These are phyloP conservation scores for Talinum fruticosum DNA, from an alignment of 148 eudicot species.

Conservation along the genomic window DNA sequence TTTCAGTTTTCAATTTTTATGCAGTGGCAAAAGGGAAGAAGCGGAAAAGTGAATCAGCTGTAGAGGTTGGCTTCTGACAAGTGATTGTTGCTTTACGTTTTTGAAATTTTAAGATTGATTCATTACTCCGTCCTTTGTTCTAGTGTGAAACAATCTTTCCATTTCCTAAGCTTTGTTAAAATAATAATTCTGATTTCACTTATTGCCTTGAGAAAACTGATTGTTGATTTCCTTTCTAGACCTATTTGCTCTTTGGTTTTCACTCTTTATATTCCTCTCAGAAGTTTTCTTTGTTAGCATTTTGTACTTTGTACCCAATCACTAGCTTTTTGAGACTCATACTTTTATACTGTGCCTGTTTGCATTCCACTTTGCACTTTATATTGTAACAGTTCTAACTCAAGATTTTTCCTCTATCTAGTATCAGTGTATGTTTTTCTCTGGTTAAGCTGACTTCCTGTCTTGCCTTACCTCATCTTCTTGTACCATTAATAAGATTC, in stretches of 20 bases:
- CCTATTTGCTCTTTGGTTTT: background rate
- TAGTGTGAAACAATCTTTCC: background rate
- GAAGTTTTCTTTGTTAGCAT: background rate
- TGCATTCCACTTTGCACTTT: background rate
- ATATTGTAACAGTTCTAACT: background rate
- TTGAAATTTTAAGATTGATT: background rate
- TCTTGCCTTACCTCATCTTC: background rate
- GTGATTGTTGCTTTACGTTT: conserved; percentile 2
- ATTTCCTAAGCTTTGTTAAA: background rate
- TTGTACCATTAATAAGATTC: background rate
- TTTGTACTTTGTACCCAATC: background rate
- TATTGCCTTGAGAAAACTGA: too few relatives aligned
- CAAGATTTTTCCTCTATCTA: background rate
- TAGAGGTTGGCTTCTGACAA: conserved; percentile 59
- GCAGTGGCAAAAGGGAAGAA: conserved; percentile 91
- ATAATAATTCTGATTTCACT: background rate
- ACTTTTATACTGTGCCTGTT: background rate
- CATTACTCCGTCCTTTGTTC: background rate
- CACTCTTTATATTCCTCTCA: too few relatives aligned
- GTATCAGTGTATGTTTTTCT: background rate
- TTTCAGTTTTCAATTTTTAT: conserved; percentile 15
- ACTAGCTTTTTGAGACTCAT: background rate
- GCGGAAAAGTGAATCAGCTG: conserved; percentile 66
- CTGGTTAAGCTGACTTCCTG: background rate
- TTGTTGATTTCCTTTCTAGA: background rate